Evolutionary conservation across 352 stramenopile species (phyloP), one percentile per base, ranked within the genome.

Genomic region (Thalassiosira allenii): DNA sequence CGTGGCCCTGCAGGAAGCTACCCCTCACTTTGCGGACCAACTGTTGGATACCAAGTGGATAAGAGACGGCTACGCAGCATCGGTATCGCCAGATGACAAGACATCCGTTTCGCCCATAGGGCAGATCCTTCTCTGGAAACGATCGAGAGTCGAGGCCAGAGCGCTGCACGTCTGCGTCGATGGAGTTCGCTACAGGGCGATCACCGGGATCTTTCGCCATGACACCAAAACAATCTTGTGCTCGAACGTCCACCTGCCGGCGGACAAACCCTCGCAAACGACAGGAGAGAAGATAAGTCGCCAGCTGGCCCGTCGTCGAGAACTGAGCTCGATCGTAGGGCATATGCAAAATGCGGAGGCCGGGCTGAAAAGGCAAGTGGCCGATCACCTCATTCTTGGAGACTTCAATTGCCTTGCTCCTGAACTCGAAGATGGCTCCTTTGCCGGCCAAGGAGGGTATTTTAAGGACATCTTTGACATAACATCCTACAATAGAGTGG

Each of bases 1-100:
- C 12, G 62, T 81, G 32, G 43, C 64, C 3, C 53, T 81, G 4
- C 73, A 81, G 76, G 73, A 81, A 68, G 73, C 62, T 3, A 77
- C 73, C 17, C 73, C 73, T 27, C 2, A 40, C 8, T 77, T 81
- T 69, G 8, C 70, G 1, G 54, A 81, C 12, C 54, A 63, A 23
- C 33, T 81, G 30, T 22, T 37, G 17, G 5, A 3, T 51, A 37
- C 29, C 14, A 17, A 52, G 27, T 75, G 73, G 64, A 41, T 81
- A 2, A 51, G 41, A 61, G 30, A 52, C 14, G 27, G 37, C 3
- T 81, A 57, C 53, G 20, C 27, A 32, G 3, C 70, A 2, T 76
- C 62, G 34, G 25, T 43, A 40, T 43, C 37, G 17, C 62, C 61
- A 27, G 23, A n/a, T 4, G 8, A 70, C 34, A 59, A n/a, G 11